Evolutionary conservation across 225 moss, liverwort and hornwort species (phyloP), one percentile per base, ranked within the genome.

Genomic region (Sphagnum contortum): DNA sequence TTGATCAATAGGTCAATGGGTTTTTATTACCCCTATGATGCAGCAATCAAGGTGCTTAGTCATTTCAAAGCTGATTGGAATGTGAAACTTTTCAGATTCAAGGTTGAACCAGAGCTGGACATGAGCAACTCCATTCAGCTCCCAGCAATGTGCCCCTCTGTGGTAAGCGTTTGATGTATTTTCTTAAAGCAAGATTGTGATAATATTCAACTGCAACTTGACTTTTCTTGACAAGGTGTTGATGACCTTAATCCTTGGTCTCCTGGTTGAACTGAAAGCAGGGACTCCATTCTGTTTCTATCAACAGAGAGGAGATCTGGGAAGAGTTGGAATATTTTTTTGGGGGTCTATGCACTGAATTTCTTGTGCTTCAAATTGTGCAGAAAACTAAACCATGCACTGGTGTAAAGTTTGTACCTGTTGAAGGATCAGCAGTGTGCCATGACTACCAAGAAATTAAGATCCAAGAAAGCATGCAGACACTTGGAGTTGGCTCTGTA

Each of bases 371-470:
- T 44, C 48, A 6, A 58, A n/a, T 45, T 44, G 11, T 81, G 56
- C 90, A 96, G 96, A 81, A 87, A 63, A 67, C 72, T 50, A 89
- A 79, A 66, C 56, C 77, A 63, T 98, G 96, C 69, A 63, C 70
- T 8, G 92, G 91, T 58, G 81, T 70, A 7, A 98, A 87, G 73
- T 98, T 93, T 52, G 70, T 73, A 74, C 75, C 70, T 57, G 81
- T 86, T 54, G 90, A 92, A 62, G 87, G 70, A 45, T 71, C 77
- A 57, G 68, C 77, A 44, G 83, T 74, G 46, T 83, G 89, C 68
- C 96, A 86, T 76, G 96, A 98, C 76, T 98, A 98, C 73, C 96
- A 98, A 81, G 90, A 98, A 67, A 75, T 93, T 44, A 98, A 89
- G 75, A 75, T 98, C 70, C 96, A 98, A 75, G 96, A 98, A 66